Evolutionary conservation across 2,329 filamentous ascomycete genomes (phyloP).

Genomic region (Ophiostoma tasmaniense): DNA sequence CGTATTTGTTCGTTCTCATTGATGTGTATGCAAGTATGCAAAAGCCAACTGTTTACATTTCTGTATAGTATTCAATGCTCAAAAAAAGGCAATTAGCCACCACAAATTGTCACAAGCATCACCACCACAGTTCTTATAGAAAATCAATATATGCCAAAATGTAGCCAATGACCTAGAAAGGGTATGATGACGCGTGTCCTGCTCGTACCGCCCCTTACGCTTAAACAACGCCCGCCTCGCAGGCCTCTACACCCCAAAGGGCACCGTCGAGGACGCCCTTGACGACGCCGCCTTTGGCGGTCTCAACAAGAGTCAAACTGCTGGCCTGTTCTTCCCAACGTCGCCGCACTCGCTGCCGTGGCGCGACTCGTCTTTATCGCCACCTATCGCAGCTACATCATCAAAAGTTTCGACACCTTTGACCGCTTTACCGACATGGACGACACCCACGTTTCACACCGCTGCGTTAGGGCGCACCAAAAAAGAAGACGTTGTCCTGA

Average conservation of each 20-base stretch:
- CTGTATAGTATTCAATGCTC: too few species aligned
- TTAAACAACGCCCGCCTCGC: background rate
- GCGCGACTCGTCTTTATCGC: background rate
- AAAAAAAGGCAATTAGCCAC: too few species aligned
- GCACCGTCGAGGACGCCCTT: background rate
- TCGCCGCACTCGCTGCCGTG: background rate
- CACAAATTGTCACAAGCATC: too few species aligned
- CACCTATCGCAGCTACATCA: background rate
- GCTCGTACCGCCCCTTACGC: background rate
- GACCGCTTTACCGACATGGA: background rate
- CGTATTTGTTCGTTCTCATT: too few species aligned
- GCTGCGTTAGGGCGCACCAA: too few species aligned
- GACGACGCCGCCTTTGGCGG: background rate
- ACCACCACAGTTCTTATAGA: too few species aligned
- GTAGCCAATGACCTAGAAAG: background rate
- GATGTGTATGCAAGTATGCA: too few species aligned
- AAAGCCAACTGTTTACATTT: too few species aligned
- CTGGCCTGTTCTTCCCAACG: background rate
- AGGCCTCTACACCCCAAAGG: background rate
- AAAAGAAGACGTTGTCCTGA: too few species aligned
- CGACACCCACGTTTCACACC: background rate
- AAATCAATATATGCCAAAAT: too few species aligned
- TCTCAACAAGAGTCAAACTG: too few species aligned
- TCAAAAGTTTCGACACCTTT: background rate
- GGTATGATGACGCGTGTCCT: background rate